phyloP scores from a whole-genome alignment of 1,284 basidiomycete species.

The Trametes pubescens region DNA sequence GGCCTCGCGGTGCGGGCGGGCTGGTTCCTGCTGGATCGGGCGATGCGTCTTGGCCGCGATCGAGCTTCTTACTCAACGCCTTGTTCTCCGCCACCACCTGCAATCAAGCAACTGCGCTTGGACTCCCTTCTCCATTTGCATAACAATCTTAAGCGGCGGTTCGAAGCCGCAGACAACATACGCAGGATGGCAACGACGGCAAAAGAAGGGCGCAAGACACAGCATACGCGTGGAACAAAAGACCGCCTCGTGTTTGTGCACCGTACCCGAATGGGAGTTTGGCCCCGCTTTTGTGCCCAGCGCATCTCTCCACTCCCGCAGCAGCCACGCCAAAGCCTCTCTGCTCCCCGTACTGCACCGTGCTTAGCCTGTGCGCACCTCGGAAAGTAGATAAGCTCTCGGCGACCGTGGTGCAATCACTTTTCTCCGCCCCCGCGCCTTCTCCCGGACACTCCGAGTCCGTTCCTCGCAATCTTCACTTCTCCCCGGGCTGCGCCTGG shows the following conservation, averaged over 20 bases:
- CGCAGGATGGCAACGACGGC: constrained; percentile 10
- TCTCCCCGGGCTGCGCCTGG: constrained; percentile 29
- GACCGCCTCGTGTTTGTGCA: constrained; percentile 25
- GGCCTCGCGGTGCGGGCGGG: background rate
- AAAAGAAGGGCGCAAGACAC: constrained; percentile 3
- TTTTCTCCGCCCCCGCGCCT: constrained; percentile 18
- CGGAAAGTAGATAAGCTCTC: constrained; percentile 20
- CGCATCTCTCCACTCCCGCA: constrained; percentile 20
- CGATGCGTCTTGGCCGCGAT: background rate
- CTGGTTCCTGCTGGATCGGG: too few relatives aligned
- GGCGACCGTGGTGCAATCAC: constrained; percentile 6
- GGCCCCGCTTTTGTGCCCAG: constrained; percentile 30
- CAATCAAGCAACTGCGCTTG: background rate
- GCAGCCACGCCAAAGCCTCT: constrained; percentile 26
- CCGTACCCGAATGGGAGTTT: constrained; percentile 13
- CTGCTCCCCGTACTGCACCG: constrained; percentile 3
- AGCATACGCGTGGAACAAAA: constrained; percentile 25
- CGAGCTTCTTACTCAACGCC: background rate
- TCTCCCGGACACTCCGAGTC: constrained; percentile 21
- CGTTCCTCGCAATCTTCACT: constrained; percentile 27
- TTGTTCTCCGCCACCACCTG: background rate
- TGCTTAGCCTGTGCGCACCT: background rate
- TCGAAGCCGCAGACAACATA: background rate
- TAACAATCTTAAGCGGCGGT: background rate
- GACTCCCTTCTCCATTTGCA: background rate